Evolutionary conservation across 1,284 basidiomycete genomes (phyloP), one percentile per base, ranked within the genome.

Genomic region (Puccinia novopanici): DNA sequence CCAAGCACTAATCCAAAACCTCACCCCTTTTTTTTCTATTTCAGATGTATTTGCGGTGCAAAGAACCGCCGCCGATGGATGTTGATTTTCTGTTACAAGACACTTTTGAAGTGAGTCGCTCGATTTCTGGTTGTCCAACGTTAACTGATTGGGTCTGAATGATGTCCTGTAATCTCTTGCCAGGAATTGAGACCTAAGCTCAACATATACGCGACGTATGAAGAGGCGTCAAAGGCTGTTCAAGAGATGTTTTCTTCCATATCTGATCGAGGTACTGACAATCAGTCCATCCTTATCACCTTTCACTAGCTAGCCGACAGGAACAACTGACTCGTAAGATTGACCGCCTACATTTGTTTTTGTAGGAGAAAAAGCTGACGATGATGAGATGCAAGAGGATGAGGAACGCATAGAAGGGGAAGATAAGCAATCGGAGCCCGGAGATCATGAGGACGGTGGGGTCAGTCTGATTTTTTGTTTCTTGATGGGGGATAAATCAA

Each of bases 211-310:
- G 93, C 91, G 85, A 91, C 89, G 0, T 89, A 93, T 81, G 91
- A 93, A 81, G 93, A 97, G 83, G 95, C 94, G 6, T 94, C 93
- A 0, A 83, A 87, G 19, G 93, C 91, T 6, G 93, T 98, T 0
- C 96, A 98, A 84, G 92, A 94, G 81, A 91, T 98, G 89, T 90
- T 95, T 82, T 91, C 76, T 27, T 45, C 63, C 3, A 78, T 55
- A 22, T 45, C 52, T 55, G 63, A 78, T 19, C 50, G 65, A 52
- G 76, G 76, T 40, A 19, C 45, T 59, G 30, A 57, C n/a, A 52
- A 68, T 13, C 27, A 45, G 61, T 30, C 37, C 42, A n/a, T n/a
- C n/a, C n/a, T n/a, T n/a, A n/a, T n/a, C n/a, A n/a, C 10, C 4
- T 17, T n/a, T 22, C 19, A 27, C 42, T 55, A 30, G 55, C 24